Evolutionary conservation across 352 stramenopile genomes (phyloP).

Genomic region (Pythium scleroteichum): DNA sequence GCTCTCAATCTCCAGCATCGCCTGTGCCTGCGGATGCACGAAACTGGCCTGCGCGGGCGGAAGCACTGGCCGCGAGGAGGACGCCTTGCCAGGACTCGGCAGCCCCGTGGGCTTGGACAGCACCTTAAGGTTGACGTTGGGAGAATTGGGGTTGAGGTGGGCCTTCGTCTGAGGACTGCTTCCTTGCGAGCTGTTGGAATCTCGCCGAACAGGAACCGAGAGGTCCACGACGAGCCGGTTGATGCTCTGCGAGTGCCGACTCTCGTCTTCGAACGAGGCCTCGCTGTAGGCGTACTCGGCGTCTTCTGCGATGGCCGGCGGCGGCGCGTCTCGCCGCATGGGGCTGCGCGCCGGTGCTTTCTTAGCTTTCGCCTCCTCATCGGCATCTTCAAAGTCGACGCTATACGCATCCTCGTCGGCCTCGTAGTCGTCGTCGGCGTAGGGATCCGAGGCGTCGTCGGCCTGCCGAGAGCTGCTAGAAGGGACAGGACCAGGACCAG

Average conservation of each 20-base stretch:
- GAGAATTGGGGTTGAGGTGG: conserved; percentile 34
- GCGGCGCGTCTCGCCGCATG: conserved; percentile 14
- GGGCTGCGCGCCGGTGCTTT: conserved; percentile 4
- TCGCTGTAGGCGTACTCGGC: conserved; percentile 52
- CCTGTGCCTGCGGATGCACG: conserved; percentile 3
- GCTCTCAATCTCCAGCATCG: conserved; percentile 21
- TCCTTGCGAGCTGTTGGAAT: conserved; percentile 35
- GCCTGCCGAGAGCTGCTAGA: neutral
- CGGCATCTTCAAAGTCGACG: conserved; percentile 66
- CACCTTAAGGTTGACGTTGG: conserved; percentile 47
- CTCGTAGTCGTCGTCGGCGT: conserved; percentile 41
- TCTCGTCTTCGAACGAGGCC: conserved; percentile 78
- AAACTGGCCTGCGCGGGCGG: conserved; percentile 1
- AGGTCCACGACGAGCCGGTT: conserved; percentile 61
- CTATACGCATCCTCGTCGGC: conserved; percentile 58
- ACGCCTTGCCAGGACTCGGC: conserved; percentile 2
- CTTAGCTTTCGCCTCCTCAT: conserved; percentile 27
- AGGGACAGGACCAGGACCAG: conserved; percentile 24
- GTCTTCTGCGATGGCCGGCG: conserved; percentile 32
- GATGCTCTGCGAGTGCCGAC: conserved; percentile 39
- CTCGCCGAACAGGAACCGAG: conserved; percentile 46
- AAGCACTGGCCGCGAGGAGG: too few relatives aligned
- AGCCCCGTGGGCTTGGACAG: conserved; percentile 34
- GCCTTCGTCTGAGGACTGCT: conserved; percentile 17
- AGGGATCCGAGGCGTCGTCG: neutral